Percentiles rank a stretch among this genome's conserved stretches.
Evolutionary conservation across 495 filamentous ascomycete species (phyloP).

Genomic region (Pseudoneurospora amorphoporcata): DNA sequence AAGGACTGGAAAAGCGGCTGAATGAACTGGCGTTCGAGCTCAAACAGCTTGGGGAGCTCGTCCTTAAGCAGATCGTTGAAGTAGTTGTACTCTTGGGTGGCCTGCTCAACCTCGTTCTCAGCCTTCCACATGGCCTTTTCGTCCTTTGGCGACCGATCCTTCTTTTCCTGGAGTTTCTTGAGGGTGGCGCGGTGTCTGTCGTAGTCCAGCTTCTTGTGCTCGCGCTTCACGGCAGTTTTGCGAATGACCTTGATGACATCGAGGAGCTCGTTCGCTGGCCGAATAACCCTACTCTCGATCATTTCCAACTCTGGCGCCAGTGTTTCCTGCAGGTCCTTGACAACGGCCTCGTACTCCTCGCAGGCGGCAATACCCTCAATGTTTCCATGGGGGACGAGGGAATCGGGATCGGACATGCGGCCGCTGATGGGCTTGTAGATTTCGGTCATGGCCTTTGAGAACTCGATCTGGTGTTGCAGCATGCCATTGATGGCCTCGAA

Average conservation of each 20-base stretch:
- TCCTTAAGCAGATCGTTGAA: slow-evolving; percentile 95
- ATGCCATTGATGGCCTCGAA: slow-evolving; percentile 98
- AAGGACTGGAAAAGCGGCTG: slow-evolving; percentile 95
- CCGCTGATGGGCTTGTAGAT: slow-evolving; percentile 98
- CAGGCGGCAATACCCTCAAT: slow-evolving; percentile 91
- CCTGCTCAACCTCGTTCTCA: slow-evolving; percentile 80
- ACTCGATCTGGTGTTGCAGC: slow-evolving; percentile 95
- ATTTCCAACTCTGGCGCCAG: slow-evolving; percentile 90
- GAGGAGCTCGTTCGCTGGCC: slow-evolving; percentile 86
- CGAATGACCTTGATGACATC: slow-evolving; percentile 92
- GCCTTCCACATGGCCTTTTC: slow-evolving; percentile 96
- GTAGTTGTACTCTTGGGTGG: slow-evolving; percentile 92
- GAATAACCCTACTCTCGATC: slow-evolving; percentile 87
- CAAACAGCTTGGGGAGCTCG: slow-evolving; percentile 87
- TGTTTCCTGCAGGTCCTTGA: slow-evolving; percentile 80
- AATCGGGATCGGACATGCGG: slow-evolving; percentile 85
- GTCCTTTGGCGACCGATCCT: slow-evolving; percentile 90
- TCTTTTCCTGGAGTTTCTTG: slow-evolving; percentile 96
- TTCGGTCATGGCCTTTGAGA: slow-evolving; percentile 88
- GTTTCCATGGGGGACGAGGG: slow-evolving; percentile 70
- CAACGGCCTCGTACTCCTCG: slow-evolving; percentile 90
- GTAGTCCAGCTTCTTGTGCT: slow-evolving; percentile 96
- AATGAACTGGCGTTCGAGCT: slow-evolving; percentile 93
- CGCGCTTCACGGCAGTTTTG: slow-evolving; percentile 79
- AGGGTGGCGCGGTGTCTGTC: slow-evolving; percentile 71